Evolutionary conservation across 2,329 filamentous ascomycete genomes (phyloP), one percentile per base, ranked within the genome.

Genomic region (Cryphonectria radicalis): DNA sequence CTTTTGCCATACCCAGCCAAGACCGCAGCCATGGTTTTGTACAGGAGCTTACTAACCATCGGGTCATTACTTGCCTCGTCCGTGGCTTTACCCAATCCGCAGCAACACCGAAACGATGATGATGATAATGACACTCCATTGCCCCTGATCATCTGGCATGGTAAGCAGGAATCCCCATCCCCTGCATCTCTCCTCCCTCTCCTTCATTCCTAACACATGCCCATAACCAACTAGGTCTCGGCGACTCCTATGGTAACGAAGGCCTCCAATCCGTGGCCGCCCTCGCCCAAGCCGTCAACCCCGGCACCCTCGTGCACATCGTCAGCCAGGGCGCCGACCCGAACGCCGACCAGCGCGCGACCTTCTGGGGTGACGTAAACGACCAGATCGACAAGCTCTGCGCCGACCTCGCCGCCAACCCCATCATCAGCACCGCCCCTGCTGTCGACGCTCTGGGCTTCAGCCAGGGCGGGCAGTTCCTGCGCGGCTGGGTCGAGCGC

Each of bases 61-160:
- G 81, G 78, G 69, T 79, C 77, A 59, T 74, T 80, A 40, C 75
- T 82, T 65, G 76, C 78, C 68, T 75, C 79, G 35, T 76, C 79
- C 53, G 75, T 81, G n/a, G 80, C 80, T 55, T 74, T 79, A 46
- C 76, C 78, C 53, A 72, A 73, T 35, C 67, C 74, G 68, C 76
- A 63, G 63, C 71, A 70, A 71, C 70, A 40, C 72, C 70, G 63
- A 13, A 66, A 71, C 17, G 74, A 80, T 74, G 81, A 80, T 74
- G 81, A 85, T 57, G 77, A 83, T 65, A 81, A 86, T 77, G 88
- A 90, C 75, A 90, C 88, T n/a, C 94, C 93, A 4, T 88, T 98
- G 42, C 96, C 96, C 0, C 86, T 99, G 50, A 88, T 99, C 72
- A 93, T 99, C 82, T 99, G 96, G 96, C 96, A 99, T 81, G 96